Evolutionary conservation across 306 rosid species (phyloP).

Genomic region (Bauhinia variegata): DNA sequence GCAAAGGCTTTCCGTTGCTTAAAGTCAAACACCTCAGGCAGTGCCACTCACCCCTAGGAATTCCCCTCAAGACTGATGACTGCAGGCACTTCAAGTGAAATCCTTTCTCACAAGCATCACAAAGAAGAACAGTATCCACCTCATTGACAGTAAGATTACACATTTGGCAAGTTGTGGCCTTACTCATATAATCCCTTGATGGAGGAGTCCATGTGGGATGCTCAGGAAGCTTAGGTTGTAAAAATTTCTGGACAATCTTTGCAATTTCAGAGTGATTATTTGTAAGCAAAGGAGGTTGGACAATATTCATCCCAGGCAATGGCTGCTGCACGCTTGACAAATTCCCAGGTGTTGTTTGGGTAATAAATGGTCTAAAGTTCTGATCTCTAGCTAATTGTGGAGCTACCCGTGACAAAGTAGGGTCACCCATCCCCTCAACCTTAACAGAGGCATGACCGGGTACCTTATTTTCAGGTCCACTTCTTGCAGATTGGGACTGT

Average conservation of each 20-base stretch:
- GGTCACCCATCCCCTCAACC: slow-evolving; percentile 59
- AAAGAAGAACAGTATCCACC: slow-evolving; percentile 83
- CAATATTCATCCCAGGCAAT: slow-evolving; percentile 56
- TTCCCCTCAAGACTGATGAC: slow-evolving; percentile 77
- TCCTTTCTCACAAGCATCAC: slow-evolving; percentile 98
- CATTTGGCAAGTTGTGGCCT: slow-evolving; percentile 80
- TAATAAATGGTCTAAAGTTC: slow-evolving; percentile 61
- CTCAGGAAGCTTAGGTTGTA: slow-evolving; percentile 81
- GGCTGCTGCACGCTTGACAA: slow-evolving; percentile 57
- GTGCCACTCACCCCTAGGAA: slow-evolving; percentile 97
- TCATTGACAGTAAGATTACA: slow-evolving; percentile 81
- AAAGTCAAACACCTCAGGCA: slow-evolving; percentile 78
- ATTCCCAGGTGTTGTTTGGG: slow-evolving; percentile 73
- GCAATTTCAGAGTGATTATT: slow-evolving; percentile 76
- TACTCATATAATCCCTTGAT: slow-evolving; percentile 97
- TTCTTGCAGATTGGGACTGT: slow-evolving; percentile 71
- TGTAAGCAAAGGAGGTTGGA: slow-evolving; percentile 65
- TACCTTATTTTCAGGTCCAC: slow-evolving; percentile 68
- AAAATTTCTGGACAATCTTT: slow-evolving; percentile 73
- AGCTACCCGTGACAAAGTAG: slow-evolving; percentile 43
- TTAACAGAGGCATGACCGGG: slow-evolving; percentile 54
- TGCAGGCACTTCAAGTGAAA: slow-evolving; percentile 84
- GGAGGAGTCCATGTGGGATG: slow-evolving; percentile 98
- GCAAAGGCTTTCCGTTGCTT: slow-evolving; percentile 93
- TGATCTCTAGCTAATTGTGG: slow-evolving; percentile 60